Base-by-base conservation (phyloP, 2,329 filamentous ascomycete genomes). In the Aspergillus sergii region DNA sequence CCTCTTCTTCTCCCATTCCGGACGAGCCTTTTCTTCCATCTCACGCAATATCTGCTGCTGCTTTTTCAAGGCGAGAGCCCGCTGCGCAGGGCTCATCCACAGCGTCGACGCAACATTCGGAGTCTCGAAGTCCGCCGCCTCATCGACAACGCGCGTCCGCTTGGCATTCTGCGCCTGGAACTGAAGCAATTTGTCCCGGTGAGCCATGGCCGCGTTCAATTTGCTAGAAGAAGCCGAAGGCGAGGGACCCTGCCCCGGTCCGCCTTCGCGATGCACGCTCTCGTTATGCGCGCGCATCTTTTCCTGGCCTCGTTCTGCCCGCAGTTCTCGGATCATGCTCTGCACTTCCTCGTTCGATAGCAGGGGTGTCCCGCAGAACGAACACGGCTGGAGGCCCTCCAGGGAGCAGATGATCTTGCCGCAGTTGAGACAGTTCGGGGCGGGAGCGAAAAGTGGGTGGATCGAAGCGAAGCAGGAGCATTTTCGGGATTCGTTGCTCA, bases 321-420 rank as follows among this genome's bases (percentile, higher is more conserved):
- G 89, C 14, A 99, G 84, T 71, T 94, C 89, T 30, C 86, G 85
- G 56, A 98, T 91, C 87, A 99, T 97, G 39, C 86, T 88, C 71
- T 96, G 90, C 11, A 97, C 87, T 60, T 98, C 93, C 4, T 85
- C 80, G 0, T 86, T 76, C 34, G 85, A 89, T 9, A 99, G 81
- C 0, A 99, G 82, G 0, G 92, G 88, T 0, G 86, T 84, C 0
- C 89, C 88, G 80, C 95, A 99, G 73, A 92, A 97, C 0, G 94
- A 97, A 77, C 95, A 99, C 0, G 94, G 94, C 0, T 94, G 94
- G 0, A 98, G 84, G 0, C 95, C 95, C 78, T 99, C 94, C 72
- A 95, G 94, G 28, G 96, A 88, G 76, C 95, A 99, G 60, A 98
- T 90, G 14, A 99, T 93, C 76, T 98, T 98, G 63, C 95, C 95